Percentiles rank a stretch among this genome's conserved stretches.
These are phyloP conservation scores for Paraphaeosphaeria sporulosa DNA, from an alignment of 2,329 filamentous ascomycete genomes.

Conservation along the genomic window DNA sequence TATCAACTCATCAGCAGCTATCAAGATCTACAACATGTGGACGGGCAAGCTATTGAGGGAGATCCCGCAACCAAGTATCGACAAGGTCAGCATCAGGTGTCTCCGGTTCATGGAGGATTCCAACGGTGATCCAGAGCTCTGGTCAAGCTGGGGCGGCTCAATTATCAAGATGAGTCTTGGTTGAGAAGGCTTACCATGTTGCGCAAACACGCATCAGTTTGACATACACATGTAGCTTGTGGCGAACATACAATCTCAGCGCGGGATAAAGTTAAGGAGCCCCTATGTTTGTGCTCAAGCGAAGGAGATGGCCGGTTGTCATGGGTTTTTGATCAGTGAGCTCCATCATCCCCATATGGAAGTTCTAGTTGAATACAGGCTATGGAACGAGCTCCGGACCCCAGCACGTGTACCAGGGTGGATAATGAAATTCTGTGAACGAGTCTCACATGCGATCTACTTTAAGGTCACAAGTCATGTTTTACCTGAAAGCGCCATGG, in stretches of 20 bases:
- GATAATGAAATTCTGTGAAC: neutral
- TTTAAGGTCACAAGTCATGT: neutral
- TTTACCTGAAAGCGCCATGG: neutral
- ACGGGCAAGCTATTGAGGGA: slow-evolving; percentile 39
- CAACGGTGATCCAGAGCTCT: slow-evolving; percentile 29
- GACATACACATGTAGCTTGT: neutral
- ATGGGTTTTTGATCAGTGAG: neutral
- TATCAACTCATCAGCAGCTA: slow-evolving; percentile 16
- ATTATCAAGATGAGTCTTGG: slow-evolving; percentile 20
- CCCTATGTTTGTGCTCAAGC: neutral
- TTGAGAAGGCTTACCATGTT: slow-evolving; percentile 14
- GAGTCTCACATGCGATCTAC: neutral
- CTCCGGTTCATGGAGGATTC: slow-evolving; percentile 41
- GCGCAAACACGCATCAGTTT: neutral
- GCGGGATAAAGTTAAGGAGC: neutral
- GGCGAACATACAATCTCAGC: neutral
- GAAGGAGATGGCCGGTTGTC: neutral
- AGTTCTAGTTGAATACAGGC: neutral
- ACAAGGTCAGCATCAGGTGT: slow-evolving; percentile 26
- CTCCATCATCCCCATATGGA: neutral
- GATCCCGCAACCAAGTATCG: slow-evolving; percentile 16
- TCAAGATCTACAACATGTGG: slow-evolving; percentile 43
- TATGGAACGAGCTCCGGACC: neutral
- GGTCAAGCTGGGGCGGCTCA: slow-evolving; percentile 30
- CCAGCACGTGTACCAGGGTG: neutral